These are phyloP conservation scores for Aspergillus fijiensis DNA, from an alignment of 2,329 filamentous ascomycete species.

Conservation along the genomic window DNA sequence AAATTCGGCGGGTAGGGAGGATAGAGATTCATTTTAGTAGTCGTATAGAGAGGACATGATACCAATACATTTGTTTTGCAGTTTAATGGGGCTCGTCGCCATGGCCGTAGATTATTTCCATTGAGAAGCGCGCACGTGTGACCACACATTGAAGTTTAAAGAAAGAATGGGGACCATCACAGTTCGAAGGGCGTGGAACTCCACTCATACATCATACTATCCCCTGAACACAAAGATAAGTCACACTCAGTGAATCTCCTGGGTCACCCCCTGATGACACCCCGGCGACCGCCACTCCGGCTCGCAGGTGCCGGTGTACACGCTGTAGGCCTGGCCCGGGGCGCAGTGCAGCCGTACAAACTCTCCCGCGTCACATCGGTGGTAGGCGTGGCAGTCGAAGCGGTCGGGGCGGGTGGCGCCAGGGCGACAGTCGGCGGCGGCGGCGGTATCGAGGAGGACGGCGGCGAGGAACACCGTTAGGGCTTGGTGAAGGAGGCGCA, in stretches of 20 bases:
- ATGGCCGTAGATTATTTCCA: no score
- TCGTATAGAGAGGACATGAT: background rate
- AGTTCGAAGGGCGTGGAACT: no score
- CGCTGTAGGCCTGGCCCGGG: background rate
- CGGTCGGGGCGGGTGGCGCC: background rate
- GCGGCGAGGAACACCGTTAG: background rate
- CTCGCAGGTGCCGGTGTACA: background rate
- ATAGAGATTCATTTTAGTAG: background rate
- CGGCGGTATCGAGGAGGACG: slow-evolving; percentile 1
- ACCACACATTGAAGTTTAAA: no score
- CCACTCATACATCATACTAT: no score
- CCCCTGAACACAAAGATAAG: no score
- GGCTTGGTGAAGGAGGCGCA: slow-evolving; percentile 3
- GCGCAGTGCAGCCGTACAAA: background rate
- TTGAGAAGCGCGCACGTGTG: no score
- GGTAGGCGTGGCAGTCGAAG: background rate
- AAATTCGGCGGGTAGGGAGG: background rate
- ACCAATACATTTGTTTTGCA: background rate
- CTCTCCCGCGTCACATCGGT: background rate
- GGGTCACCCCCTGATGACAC: background rate
- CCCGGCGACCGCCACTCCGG: background rate
- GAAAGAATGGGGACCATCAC: no score
- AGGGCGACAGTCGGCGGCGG: background rate
- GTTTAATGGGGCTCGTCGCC: no score
- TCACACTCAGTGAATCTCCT: background rate